phyloP scores from a whole-genome alignment of 1,139 yeast genomes.

The Suhomyces coccinellae region DNA sequence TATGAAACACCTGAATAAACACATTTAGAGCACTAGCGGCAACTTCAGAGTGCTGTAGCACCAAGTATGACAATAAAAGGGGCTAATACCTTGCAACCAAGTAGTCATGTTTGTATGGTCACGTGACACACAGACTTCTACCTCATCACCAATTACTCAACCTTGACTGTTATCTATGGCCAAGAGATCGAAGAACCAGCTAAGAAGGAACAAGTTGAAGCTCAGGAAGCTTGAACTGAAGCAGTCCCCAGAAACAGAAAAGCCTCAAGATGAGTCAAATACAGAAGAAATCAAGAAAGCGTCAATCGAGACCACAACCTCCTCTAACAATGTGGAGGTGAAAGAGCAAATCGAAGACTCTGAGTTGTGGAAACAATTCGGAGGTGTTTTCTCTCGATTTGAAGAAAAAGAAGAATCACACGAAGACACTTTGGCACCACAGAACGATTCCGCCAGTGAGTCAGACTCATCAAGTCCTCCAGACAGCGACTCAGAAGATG shows the following conservation, averaged over 20 bases:
- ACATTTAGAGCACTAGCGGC: too few relatives aligned
- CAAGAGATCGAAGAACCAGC: conserved; percentile 57
- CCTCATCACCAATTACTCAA: not conserved
- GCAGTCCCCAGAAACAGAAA: not conserved
- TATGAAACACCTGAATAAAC: too few relatives aligned
- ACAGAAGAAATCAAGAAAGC: not conserved
- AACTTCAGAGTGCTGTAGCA: too few relatives aligned
- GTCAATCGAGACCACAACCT: not conserved
- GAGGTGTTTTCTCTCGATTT: conserved; percentile 45
- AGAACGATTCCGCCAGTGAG: conserved; percentile 5
- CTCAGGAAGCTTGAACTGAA: conserved; percentile 37
- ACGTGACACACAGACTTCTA: not conserved
- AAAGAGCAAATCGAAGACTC: not conserved
- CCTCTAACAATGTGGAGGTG: not conserved
- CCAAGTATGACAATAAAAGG: too few relatives aligned
- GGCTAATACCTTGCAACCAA: too few relatives aligned
- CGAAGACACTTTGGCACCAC: conserved; percentile 3
- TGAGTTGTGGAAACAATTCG: conserved; percentile 31
- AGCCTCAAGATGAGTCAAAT: too few relatives aligned
- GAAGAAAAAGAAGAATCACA: conserved; percentile 30
- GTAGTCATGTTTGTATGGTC: not conserved
- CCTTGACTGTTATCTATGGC: not conserved
- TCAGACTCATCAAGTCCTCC: conserved; percentile 13
- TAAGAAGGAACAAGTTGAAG: conserved; percentile 62
- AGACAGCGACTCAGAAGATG: conserved; percentile 12